Evolutionary conservation across 2,329 filamentous ascomycete genomes (phyloP).

Genomic region (Herpotrichia juniperi): DNA sequence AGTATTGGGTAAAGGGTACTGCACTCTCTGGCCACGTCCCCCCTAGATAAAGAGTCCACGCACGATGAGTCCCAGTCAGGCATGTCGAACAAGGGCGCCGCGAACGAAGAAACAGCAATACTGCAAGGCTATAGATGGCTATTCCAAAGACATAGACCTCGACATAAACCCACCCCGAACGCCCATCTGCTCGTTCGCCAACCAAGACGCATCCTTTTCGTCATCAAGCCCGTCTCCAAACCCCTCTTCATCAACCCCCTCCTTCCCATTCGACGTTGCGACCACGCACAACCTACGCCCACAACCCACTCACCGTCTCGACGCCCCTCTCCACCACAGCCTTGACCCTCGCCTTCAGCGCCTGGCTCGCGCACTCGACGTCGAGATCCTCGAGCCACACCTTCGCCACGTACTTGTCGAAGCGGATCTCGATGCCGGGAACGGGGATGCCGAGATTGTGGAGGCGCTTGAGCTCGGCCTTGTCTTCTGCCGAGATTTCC

Average conservation of each 20-base stretch:
- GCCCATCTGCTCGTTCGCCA: no score
- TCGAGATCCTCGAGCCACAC: constrained; percentile 93
- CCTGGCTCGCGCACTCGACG: constrained; percentile 81
- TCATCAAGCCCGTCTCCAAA: no score
- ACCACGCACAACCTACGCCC: constrained; percentile 21
- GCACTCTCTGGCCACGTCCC: no score
- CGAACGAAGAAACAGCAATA: no score
- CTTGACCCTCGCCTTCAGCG: constrained; percentile 81
- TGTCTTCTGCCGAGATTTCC: constrained; percentile 22
- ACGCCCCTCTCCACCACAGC: constrained; percentile 89
- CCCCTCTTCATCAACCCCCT: not conserved
- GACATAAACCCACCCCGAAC: no score
- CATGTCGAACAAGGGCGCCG: no score
- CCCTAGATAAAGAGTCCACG: no score
- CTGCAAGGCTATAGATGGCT: no score
- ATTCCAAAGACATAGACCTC: no score
- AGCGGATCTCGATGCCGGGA: constrained; percentile 82
- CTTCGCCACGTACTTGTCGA: constrained; percentile 85
- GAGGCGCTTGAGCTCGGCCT: constrained; percentile 73
- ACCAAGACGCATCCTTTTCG: no score
- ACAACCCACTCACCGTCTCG: constrained; percentile 69
- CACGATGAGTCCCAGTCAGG: no score
- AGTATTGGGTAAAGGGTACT: no score
- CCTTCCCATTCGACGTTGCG: not conserved
- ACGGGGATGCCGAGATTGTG: constrained; percentile 88